A percentile compares a stretch with the other conserved stretches of the same genome.
Evolutionary conservation across 805 yeast genomes (phyloP).

Genomic region (Torulaspora delbrueckii): DNA sequence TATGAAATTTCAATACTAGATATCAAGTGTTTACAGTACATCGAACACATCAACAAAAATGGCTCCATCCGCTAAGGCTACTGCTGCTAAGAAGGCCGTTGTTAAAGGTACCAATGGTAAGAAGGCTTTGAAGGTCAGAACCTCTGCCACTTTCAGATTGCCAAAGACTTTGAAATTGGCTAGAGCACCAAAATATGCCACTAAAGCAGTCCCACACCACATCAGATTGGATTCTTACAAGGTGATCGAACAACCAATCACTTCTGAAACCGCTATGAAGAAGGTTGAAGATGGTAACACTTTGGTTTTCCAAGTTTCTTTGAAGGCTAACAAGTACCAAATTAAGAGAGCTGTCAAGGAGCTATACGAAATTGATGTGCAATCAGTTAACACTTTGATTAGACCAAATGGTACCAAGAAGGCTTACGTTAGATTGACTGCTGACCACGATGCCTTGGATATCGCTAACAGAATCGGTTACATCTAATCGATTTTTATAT

Average conservation of each 20-base stretch:
- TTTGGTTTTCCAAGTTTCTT: slow-evolving; percentile 95
- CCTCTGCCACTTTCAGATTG: slow-evolving; percentile 89
- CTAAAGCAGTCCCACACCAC: slow-evolving; percentile 96
- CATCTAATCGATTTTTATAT: slow-evolving; percentile 53
- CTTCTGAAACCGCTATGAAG: slow-evolving; percentile 98
- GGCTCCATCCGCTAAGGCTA: slow-evolving; percentile 73
- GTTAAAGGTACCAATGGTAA: slow-evolving; percentile 92
- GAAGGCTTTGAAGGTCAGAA: slow-evolving; percentile 90
- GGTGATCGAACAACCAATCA: slow-evolving; percentile 89
- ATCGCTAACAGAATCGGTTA: slow-evolving; percentile 99
- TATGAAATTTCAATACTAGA: slow-evolving; percentile 4
- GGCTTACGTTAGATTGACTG: slow-evolving; percentile 98
- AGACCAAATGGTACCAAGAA: slow-evolving; percentile 99
- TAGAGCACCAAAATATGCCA: slow-evolving; percentile 91
- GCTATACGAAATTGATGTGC: slow-evolving; percentile 93
- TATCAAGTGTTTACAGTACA: slow-evolving; percentile 1
- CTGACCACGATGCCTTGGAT: slow-evolving; percentile 99
- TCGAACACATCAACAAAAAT: slow-evolving; percentile 31
- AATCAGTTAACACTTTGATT: slow-evolving; percentile 90
- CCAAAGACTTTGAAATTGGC: slow-evolving; percentile 96
- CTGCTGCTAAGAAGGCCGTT: slow-evolving; percentile 98
- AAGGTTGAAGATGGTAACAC: slow-evolving; percentile 99
- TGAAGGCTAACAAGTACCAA: slow-evolving; percentile 97
- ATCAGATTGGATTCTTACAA: slow-evolving; percentile 95
- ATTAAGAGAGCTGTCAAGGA: slow-evolving; percentile 98